Evolutionary conservation across 257 asterid species (phyloP).

Genomic region (Datura wrightii): DNA sequence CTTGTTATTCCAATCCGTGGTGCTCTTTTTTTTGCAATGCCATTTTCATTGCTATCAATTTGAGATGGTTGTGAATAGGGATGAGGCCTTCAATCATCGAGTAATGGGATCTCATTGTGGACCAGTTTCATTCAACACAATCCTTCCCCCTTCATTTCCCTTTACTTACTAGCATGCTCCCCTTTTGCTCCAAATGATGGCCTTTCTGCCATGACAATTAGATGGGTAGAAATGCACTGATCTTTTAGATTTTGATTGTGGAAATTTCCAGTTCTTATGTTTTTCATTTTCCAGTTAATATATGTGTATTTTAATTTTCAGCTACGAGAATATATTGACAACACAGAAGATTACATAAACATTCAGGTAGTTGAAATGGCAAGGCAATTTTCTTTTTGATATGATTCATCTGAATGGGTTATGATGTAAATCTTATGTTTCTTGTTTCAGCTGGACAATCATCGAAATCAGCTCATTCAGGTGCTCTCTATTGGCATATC

Average conservation of each 20-base stretch:
- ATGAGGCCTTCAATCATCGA: background rate
- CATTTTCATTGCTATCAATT: background rate
- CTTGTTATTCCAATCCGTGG: background rate
- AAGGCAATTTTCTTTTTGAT: background rate
- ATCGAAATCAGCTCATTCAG: constrained; percentile 93
- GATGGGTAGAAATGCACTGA: background rate
- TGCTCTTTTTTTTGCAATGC: background rate
- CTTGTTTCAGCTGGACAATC: constrained; percentile 81
- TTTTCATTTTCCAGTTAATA: background rate
- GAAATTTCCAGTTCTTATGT: background rate
- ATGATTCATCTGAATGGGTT: background rate
- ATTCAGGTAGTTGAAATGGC: constrained; percentile 63
- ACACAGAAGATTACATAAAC: constrained; percentile 90
- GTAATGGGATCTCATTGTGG: background rate
- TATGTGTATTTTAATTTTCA: constrained; percentile 41
- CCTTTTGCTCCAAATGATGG: background rate
- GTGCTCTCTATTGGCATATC: constrained; percentile 40
- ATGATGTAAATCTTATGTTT: constrained; percentile 25
- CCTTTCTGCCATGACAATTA: background rate
- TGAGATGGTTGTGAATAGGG: background rate
- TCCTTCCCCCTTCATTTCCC: background rate
- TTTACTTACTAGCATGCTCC: background rate
- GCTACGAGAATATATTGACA: constrained; percentile 90
- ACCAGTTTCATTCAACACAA: constrained; percentile 1
- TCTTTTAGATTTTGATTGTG: background rate